Evolutionary conservation across 305 asterid genomes (phyloP), one percentile per base, ranked within the genome.

Genomic region (Fraxinus xanthoxyloides): DNA sequence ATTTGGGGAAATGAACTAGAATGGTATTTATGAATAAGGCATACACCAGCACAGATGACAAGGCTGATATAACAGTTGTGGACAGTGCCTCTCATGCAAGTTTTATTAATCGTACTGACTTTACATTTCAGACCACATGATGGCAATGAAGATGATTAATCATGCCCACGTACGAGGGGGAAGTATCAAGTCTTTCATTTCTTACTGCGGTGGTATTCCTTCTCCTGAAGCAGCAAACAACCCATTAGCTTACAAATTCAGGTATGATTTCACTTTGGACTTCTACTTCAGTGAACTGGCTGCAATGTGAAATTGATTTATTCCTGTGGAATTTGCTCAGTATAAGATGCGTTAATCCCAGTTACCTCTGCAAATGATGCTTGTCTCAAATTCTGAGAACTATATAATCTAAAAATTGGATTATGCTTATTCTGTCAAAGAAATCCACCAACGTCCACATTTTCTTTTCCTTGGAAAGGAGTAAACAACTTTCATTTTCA

Each of bases 81-180:
- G 72, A 63, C 72, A 3, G 35, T 63, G 72, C 72, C 72, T 48
- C 72, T 38, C 10, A 24, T 63, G n/a, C 34, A 63, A 63, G 26
- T 63, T 63, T 63, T 63, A 63, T 63, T 63, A 63, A 63, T 23
- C 19, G 35, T 51, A 31, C 59, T 48, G 6, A 75, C 34, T 83
- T 75, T 85, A 83, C 75, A 23, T 74, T 83, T 79, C 88, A 96
- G 99, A 96, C 82, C 98, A 96, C 87, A 93, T 96, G 99, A 91
- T 96, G 98, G 98, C 99, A 54, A 96, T 96, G 99, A 96, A 94
- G 91, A 94, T 96, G 95, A 93, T 96, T 82, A 75, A 94, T 82
- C 85, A 92, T 86, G 98, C 99, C 78, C 98, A 87, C 19, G 67
- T 12, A 67, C 88, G 90, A 83, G 93, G 94, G 46, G 99, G 99